These are phyloP conservation scores for Candida cerambycidarum DNA, from an alignment of 805 yeast species.

Conservation along the genomic window DNA sequence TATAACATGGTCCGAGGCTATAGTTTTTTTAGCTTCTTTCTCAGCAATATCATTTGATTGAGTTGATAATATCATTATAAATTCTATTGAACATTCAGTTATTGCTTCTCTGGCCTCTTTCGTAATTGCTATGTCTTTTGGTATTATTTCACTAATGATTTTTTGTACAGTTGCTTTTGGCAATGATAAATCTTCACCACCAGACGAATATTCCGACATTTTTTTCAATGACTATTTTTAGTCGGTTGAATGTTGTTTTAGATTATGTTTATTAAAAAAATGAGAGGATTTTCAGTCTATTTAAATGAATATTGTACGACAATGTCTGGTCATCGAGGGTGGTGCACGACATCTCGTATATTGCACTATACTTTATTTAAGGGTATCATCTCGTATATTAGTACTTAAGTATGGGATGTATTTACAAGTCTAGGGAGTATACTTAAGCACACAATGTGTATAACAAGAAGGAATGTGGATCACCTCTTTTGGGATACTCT, in stretches of 20 bases:
- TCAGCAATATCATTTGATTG: constrained; percentile 96
- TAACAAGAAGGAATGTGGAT: too few species aligned
- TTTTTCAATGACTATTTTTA: not conserved
- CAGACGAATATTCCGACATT: constrained; percentile 42
- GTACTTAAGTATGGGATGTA: too few species aligned
- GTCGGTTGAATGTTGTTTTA: not conserved
- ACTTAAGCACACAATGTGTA: too few species aligned
- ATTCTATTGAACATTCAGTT: constrained; percentile 94
- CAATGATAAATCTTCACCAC: constrained; percentile 41
- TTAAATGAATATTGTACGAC: constrained; percentile 2
- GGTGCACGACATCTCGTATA: constrained; percentile 1
- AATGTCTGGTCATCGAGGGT: constrained; percentile 1
- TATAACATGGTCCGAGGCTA: constrained; percentile 93
- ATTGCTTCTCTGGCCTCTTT: constrained; percentile 94
- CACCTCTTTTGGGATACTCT: not conserved
- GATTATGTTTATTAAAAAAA: constrained; percentile 4
- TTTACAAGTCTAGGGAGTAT: too few species aligned
- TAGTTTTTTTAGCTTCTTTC: constrained; percentile 92
- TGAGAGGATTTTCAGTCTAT: constrained; percentile 7
- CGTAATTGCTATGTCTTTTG: constrained; percentile 82
- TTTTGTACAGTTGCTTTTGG: constrained; percentile 91
- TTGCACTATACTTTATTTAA: not conserved
- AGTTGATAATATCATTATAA: constrained; percentile 90
- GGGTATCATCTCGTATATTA: too few species aligned
- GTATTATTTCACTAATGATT: constrained; percentile 85